Base-by-base conservation (phyloP, 1,284 basidiomycete species). In the Papiliotrema laurentii region DNA sequence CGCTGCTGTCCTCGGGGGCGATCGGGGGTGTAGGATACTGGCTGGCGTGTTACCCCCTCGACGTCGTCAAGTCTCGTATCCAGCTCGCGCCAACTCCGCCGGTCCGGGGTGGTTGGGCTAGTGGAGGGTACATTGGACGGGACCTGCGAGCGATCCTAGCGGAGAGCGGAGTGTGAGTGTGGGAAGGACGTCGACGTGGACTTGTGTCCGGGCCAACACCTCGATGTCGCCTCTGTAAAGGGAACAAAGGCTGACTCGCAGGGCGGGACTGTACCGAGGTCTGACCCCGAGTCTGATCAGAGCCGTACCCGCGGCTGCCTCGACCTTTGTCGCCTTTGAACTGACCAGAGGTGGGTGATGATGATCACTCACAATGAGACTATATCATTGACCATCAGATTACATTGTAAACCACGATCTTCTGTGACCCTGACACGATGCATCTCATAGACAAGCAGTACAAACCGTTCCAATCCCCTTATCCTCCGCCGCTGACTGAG, bases 21-120 rank as follows among this genome's bases (percentile, higher is more conserved):
- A 84, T 83, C 2, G 94, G 93, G 37, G 94, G 94, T 0, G 84
- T 91, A 41, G 83, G 84, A 1, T 97, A 98, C 69, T 98, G 94
- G 94, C 78, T 96, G 3, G 81, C 89, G 2, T 93, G 85, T 66
- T 97, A 96, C 69, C 93, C 90, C 0, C 76, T 92, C 4, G 91
- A 97, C 60, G 88, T 96, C 3, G 81, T 94, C 42, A 97, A 97
- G 76, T 90, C 87, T 2, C 83, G 90, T 30, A 79, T 96, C 10
- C 92, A 97, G 64, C 80, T 93, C 18, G 83, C 88, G 0, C 69
- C 81, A 1, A 80, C 77, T 10, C 90, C 92, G 0, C 90, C 91
- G 0, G 78, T 75, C 19, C 83, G 83, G 6, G 86, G 83, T 4
- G 86, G 88, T 9, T 80, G 73, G 54, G 45, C 66, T 19, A 35